Evolutionary conservation across 108 stramenopile genomes (phyloP).

Genomic region (Skeletonema tropicum): DNA sequence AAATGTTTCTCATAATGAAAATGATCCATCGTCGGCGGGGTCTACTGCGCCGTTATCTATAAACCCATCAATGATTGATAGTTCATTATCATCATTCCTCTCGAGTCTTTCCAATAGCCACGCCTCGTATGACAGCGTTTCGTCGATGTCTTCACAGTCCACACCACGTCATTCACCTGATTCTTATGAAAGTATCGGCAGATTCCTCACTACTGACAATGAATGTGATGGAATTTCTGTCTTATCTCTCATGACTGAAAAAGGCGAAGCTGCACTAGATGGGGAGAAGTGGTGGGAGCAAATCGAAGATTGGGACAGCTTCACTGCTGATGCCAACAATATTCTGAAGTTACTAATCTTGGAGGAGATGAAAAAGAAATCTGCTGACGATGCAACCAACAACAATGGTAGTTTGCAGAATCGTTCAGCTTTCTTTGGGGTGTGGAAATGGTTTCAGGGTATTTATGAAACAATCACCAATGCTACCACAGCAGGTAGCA

Average conservation of each 20-base stretch:
- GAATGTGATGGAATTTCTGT: neutral
- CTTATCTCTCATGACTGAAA: conserved; percentile 13
- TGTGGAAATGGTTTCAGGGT: conserved; percentile 13
- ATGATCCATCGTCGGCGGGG: neutral
- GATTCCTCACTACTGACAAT: conserved; percentile 3
- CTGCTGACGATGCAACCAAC: conserved; percentile 1
- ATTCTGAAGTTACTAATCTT: conserved; percentile 10
- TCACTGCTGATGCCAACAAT: conserved; percentile 10
- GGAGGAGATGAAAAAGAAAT: conserved; percentile 8
- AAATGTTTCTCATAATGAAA: neutral
- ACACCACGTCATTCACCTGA: conserved; percentile 10
- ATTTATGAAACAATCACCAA: conserved; percentile 11
- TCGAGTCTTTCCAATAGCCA: conserved; percentile 2
- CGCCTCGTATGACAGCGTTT: conserved; percentile 10
- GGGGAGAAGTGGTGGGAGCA: conserved; percentile 20
- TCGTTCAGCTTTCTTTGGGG: conserved; percentile 3
- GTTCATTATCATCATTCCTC: conserved; percentile 4
- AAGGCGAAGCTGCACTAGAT: neutral
- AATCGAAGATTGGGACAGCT: conserved; percentile 32
- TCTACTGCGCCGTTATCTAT: conserved; percentile 7
- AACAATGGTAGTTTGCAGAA: neutral
- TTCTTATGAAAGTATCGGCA: conserved; percentile 17
- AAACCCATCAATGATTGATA: conserved; percentile 26
- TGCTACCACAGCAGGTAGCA: neutral
- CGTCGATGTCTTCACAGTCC: conserved; percentile 2